These are phyloP conservation scores for Cladophialophora bantiana DNA, from an alignment of 2,329 filamentous ascomycete species.

Conservation along the genomic window DNA sequence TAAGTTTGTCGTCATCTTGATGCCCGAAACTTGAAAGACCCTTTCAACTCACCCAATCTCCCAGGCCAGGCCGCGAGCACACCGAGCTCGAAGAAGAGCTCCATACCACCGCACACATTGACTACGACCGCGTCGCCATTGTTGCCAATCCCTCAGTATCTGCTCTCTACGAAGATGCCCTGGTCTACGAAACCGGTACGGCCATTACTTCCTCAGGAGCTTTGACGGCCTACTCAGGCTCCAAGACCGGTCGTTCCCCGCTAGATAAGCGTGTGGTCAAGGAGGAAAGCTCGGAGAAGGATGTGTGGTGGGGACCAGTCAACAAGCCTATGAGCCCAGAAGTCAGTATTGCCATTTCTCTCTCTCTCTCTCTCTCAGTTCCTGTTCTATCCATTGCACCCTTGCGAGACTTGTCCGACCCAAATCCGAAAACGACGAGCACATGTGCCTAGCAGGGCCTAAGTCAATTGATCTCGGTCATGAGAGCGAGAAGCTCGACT, in stretches of 20 bases:
- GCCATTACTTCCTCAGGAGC: constrained; percentile 96
- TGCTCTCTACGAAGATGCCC: constrained; percentile 97
- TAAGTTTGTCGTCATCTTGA: constrained; percentile 59
- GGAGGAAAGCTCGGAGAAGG: constrained; percentile 84
- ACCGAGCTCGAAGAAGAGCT: constrained; percentile 98
- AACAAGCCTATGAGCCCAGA: constrained; percentile 99
- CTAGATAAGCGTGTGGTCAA: constrained; percentile 97
- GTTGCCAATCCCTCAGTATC: constrained; percentile 94
- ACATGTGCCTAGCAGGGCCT: constrained; percentile 7
- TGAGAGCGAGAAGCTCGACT: not conserved
- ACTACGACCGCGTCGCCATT: constrained; percentile 98
- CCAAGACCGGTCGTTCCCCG: constrained; percentile 96
- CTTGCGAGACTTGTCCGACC: constrained; percentile 34
- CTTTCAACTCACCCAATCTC: constrained; percentile 9
- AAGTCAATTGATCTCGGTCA: constrained; percentile 2
- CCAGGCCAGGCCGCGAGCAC: constrained; percentile 78
- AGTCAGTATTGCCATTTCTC: constrained; percentile 65
- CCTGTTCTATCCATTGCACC: constrained; percentile 34
- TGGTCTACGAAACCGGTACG: constrained; percentile 93
- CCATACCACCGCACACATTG: constrained; percentile 96
- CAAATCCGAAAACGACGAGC: constrained; percentile 26
- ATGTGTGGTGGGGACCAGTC: constrained; percentile 99
- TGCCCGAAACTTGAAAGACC: constrained; percentile 24
- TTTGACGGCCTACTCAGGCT: constrained; percentile 94
- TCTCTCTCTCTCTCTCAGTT: constrained; percentile 28